These are phyloP conservation scores for Exophiala oligosperma DNA, from an alignment of 2,329 filamentous ascomycete species.

Conservation along the genomic window DNA sequence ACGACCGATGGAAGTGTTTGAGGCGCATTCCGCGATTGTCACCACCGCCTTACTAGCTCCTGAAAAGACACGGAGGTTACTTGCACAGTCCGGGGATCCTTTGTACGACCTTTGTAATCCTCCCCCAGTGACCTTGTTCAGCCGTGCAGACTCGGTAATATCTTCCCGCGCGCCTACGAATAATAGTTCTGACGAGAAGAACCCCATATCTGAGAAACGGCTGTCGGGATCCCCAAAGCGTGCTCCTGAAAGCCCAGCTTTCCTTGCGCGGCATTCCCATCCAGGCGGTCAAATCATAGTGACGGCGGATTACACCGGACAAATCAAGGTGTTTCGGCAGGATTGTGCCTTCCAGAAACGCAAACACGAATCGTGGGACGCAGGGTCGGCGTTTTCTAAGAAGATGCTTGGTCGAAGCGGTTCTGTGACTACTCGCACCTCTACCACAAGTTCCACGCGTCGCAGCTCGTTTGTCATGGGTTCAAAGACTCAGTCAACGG, in stretches of 20 bases:
- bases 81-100: slow-evolving; percentile 82
- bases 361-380: slow-evolving; percentile 74
- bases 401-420: slow-evolving; percentile 59
- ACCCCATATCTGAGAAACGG: slow-evolving; percentile 21
- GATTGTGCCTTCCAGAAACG: slow-evolving; percentile 86
- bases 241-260: slow-evolving; percentile 72
- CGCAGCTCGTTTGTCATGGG: slow-evolving; percentile 33
- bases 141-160: slow-evolving; percentile 63
- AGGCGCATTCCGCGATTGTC: slow-evolving; percentile 84
- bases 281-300: slow-evolving; percentile 85
- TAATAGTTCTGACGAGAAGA: slow-evolving; percentile 36
- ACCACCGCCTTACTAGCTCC: slow-evolving; percentile 89
- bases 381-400: slow-evolving; percentile 72
- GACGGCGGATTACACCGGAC: slow-evolving; percentile 82
- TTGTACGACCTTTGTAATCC: slow-evolving; percentile 97
- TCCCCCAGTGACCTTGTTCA: slow-evolving; percentile 79
- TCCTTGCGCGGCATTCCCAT: slow-evolving; percentile 74
- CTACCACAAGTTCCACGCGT: slow-evolving; percentile 45
- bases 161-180: slow-evolving; percentile 50
- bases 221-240: slow-evolving; percentile 36
- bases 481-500: slow-evolving; percentile 54
- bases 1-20: slow-evolving; percentile 81
- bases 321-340: slow-evolving; percentile 92
- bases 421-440: slow-evolving; percentile 58
- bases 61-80: slow-evolving; percentile 70